Conservation (phyloP, 768 basidiomycete genomes). For the Sarcodon sp. region DNA sequence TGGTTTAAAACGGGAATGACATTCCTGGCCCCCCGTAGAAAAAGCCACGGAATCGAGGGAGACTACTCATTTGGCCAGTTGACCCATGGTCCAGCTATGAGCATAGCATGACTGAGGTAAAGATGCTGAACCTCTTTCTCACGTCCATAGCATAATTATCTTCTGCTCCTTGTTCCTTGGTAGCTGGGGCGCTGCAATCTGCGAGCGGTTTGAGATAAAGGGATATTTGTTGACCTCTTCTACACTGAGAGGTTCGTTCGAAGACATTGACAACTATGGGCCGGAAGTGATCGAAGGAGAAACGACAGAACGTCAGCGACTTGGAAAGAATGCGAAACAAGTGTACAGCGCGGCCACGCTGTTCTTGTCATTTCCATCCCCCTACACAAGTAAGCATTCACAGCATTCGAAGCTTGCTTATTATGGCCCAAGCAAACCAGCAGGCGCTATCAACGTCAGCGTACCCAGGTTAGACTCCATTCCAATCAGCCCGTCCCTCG, state of each 20-base stretch:
- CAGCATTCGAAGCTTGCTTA: conserved; percentile 1
- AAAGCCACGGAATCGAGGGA: neutral
- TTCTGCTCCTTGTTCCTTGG: conserved; percentile 76
- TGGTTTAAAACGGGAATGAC: conserved; percentile 13
- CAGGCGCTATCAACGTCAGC: conserved; percentile 42
- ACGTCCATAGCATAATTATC: conserved; percentile 68
- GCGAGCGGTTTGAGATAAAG: conserved; percentile 86
- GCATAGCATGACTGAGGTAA: conserved; percentile 7
- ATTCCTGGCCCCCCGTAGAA: conserved; percentile 15
- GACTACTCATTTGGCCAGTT: conserved; percentile 77
- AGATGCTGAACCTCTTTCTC: conserved; percentile 43
- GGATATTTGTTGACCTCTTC: conserved; percentile 95
- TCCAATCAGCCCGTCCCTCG: conserved; percentile 51
- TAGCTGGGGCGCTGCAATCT: conserved; percentile 62
- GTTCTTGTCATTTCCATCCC: too few relatives aligned
- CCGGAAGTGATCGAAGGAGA: too few relatives aligned
- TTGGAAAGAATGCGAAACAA: too few relatives aligned
- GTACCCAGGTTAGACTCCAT: conserved; percentile 72
- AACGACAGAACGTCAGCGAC: too few relatives aligned
- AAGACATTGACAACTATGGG: conserved; percentile 18
- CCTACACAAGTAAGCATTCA: too few relatives aligned
- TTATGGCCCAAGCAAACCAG: conserved; percentile 44
- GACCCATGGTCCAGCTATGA: conserved; percentile 53
- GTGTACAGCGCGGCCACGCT: too few relatives aligned
- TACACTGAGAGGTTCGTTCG: conserved; percentile 83